These are phyloP conservation scores for Eragrostis nindensis DNA, from an alignment of 176 grass and related monocot genomes.

Conservation along the genomic window DNA sequence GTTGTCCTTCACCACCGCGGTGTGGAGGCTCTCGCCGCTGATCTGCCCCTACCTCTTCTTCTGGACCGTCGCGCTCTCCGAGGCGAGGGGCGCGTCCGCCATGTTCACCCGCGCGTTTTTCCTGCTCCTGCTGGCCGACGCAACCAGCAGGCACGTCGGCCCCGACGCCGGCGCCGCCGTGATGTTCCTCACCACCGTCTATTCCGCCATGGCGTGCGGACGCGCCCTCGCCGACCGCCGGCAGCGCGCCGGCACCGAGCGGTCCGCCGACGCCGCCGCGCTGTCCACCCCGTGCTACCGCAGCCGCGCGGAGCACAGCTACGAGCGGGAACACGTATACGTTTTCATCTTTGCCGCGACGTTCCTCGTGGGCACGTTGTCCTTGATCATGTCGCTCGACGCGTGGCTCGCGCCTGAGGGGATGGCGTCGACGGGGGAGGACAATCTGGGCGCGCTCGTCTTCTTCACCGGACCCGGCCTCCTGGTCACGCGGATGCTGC, in stretches of 20 bases:
- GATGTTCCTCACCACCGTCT: not conserved
- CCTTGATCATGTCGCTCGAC: not conserved
- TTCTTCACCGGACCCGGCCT: not conserved
- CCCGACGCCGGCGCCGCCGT: not conserved
- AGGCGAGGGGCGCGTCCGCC: too few species aligned
- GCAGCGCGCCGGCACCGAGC: not conserved
- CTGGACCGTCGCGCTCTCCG: not conserved
- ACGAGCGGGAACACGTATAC: not conserved
- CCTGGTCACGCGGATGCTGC: not conserved
- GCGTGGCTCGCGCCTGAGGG: not conserved
- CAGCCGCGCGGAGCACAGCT: not conserved
- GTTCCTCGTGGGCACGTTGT: rapidly evolving
- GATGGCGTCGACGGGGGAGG: too few species aligned
- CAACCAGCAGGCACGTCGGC: not conserved
- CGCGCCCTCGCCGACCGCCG: not conserved
- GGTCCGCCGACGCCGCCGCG: not conserved
- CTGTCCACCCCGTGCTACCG: not conserved
- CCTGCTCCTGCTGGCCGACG: not conserved
- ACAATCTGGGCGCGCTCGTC: too few species aligned
- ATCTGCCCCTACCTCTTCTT: not conserved
- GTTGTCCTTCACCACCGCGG: not conserved
- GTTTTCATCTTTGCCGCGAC: not conserved
- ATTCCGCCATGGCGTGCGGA: not conserved
- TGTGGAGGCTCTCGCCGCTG: not conserved
- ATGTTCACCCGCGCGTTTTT: too few species aligned